Conservation (phyloP, 257 asterid species). For the Petunia secreta region DNA sequence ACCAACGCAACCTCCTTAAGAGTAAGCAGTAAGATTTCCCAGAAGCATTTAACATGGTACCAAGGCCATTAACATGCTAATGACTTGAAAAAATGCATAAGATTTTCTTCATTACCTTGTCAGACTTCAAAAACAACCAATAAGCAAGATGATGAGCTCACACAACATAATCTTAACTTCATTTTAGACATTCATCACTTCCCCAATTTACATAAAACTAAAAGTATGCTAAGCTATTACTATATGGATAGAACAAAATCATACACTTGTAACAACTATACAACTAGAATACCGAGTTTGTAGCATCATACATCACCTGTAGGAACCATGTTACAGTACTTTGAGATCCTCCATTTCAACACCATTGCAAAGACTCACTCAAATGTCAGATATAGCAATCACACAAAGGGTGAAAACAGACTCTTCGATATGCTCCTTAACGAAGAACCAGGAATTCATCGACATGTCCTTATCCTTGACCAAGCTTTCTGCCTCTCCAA, state of each 20-base stretch:
- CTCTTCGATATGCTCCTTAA: not conserved
- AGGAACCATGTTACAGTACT: slow-evolving; percentile 4
- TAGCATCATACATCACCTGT: not conserved
- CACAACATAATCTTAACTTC: slow-evolving; percentile 16
- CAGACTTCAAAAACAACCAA: slow-evolving; percentile 4
- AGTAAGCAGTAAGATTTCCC: too few species aligned
- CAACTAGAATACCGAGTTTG: not conserved
- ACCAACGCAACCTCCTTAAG: too few species aligned
- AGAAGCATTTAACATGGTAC: not conserved
- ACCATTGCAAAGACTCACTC: not conserved
- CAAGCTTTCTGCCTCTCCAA: slow-evolving; percentile 4
- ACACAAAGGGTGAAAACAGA: slow-evolving; percentile 14
- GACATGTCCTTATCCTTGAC: not conserved
- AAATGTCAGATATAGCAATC: slow-evolving; percentile 13
- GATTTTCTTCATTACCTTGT: not conserved
- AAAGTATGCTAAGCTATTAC: not conserved
- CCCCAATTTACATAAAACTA: not conserved
- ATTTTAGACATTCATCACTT: not conserved
- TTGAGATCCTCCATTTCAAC: not conserved
- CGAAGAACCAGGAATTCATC: not conserved
- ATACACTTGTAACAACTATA: slow-evolving; percentile 15
- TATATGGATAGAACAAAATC: slow-evolving; percentile 17
- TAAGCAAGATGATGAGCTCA: slow-evolving; percentile 16
- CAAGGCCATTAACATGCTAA: not conserved
- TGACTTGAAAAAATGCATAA: not conserved